These are phyloP conservation scores for Gillenia trifoliata DNA, from an alignment of 306 rosid species.

Conservation along the genomic window DNA sequence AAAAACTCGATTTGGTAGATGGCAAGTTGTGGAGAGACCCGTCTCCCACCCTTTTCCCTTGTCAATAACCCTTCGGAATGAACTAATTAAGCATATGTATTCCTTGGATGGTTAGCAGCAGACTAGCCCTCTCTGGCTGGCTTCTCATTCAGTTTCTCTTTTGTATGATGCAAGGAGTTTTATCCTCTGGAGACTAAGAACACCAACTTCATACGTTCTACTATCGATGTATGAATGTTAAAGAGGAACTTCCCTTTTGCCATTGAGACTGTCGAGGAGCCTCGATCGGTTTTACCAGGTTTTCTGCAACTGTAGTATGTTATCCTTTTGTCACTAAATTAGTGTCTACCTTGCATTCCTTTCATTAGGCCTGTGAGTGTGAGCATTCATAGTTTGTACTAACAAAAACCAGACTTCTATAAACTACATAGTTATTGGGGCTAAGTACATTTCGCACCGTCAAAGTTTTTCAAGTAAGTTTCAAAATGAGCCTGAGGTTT, in stretches of 20 bases:
- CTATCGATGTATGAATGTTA: background rate
- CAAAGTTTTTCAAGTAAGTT: too few relatives aligned
- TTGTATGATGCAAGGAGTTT: too few relatives aligned
- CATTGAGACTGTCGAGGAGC: background rate
- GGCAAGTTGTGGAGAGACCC: constrained; percentile 79
- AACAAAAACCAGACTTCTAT: too few relatives aligned
- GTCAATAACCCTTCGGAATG: constrained; percentile 27
- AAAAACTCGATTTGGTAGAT: constrained; percentile 56
- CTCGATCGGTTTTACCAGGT: background rate
- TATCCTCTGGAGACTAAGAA: background rate
- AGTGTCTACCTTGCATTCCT: background rate
- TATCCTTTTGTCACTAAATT: background rate
- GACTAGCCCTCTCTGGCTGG: background rate
- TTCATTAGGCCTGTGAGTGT: too few relatives aligned
- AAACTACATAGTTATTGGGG: too few relatives aligned
- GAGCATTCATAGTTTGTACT: too few relatives aligned
- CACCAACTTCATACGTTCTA: background rate
- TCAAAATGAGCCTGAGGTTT: too few relatives aligned
- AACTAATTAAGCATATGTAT: background rate
- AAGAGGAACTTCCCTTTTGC: background rate
- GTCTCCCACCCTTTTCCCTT: constrained; percentile 77
- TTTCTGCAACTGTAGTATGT: background rate
- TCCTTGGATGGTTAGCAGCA: constrained; percentile 3
- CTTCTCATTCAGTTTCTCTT: background rate
- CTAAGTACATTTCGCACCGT: too few relatives aligned